Evolutionary conservation across 768 basidiomycete species (phyloP).

Genomic region (Rhizopogon rudus): DNA sequence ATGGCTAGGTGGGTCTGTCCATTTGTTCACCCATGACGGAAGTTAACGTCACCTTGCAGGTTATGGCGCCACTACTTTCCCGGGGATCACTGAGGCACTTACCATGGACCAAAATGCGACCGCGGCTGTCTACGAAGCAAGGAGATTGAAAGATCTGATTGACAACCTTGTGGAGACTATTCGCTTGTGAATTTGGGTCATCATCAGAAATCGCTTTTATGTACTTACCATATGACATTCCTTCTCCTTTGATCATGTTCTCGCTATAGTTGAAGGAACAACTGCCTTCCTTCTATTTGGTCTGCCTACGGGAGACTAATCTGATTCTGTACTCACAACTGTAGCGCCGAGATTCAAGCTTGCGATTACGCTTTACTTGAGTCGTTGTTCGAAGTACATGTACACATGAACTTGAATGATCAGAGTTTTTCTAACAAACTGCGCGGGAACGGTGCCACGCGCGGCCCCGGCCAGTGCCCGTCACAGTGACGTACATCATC

Average conservation of each 20-base stretch:
- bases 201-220: not conserved
- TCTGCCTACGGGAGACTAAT: too few relatives aligned
- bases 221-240: not conserved
- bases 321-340: not conserved
- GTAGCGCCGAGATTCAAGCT: not conserved
- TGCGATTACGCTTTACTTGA: too few relatives aligned
- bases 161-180: slow-evolving; percentile 39
- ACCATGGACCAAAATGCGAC: slow-evolving; percentile 61
- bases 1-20: slow-evolving; percentile 55
- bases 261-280: not conserved
- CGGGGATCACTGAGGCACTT: slow-evolving; percentile 75
- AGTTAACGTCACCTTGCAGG: slow-evolving; percentile 31
- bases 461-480: too few relatives aligned
- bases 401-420: too few relatives aligned
- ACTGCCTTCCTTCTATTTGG: too few relatives aligned
- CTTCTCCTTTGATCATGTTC: not conserved
- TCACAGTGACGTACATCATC: too few relatives aligned
- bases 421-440: too few relatives aligned
- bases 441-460: too few relatives aligned
- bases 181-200: slow-evolving; percentile 9
- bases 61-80: slow-evolving; percentile 79
- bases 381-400: too few relatives aligned
- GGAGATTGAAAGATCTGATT: slow-evolving; percentile 50
- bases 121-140: slow-evolving; percentile 59
- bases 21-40: not conserved